Conservation (phyloP, 371 early-diverging fungal species). For the Chytridium lagenaria region DNA sequence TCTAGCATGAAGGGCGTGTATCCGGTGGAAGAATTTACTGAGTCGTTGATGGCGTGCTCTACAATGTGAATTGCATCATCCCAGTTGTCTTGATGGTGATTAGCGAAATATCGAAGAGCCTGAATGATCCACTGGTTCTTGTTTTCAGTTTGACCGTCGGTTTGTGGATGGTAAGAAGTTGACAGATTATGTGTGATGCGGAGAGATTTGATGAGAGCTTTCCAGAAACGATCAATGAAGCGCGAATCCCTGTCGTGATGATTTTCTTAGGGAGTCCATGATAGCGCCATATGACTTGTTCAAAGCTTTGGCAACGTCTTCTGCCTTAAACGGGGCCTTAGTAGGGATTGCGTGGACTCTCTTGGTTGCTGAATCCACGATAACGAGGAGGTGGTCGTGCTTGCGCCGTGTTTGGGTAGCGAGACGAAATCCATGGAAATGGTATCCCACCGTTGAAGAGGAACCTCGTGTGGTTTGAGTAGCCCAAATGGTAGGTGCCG, state of each 20-base stretch:
- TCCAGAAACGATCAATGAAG: constrained; percentile 58
- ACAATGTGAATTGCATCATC: constrained; percentile 13
- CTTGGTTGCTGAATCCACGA: constrained; percentile 59
- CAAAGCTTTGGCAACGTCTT: constrained; percentile 44
- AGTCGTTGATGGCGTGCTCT: constrained; percentile 35
- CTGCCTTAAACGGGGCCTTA: constrained; percentile 29
- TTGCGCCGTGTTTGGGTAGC: too few relatives aligned
- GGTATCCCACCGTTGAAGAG: constrained; percentile 23
- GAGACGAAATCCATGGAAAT: constrained; percentile 36
- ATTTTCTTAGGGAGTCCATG: constrained; percentile 49
- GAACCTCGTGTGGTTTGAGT: constrained; percentile 26
- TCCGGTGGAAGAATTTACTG: constrained; percentile 26
- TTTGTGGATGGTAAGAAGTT: constrained; percentile 57
- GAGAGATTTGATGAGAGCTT: constrained; percentile 33
- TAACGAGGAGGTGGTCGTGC: background rate
- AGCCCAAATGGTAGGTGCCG: constrained; percentile 28
- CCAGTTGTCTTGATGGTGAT: constrained; percentile 35
- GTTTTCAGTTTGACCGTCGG: constrained; percentile 60
- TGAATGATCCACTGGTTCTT: constrained; percentile 13
- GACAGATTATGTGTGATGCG: constrained; percentile 40
- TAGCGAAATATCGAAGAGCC: constrained; percentile 21
- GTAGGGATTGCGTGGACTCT: constrained; percentile 53
- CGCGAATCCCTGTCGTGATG: constrained; percentile 53
- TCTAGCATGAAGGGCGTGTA: constrained; percentile 34
- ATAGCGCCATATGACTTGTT: constrained; percentile 33